A percentile compares a stretch with the other conserved stretches of the same genome.
These are phyloP conservation scores for Cladophialophora bantiana DNA, from an alignment of 2,329 filamentous ascomycete genomes.

Conservation along the genomic window DNA sequence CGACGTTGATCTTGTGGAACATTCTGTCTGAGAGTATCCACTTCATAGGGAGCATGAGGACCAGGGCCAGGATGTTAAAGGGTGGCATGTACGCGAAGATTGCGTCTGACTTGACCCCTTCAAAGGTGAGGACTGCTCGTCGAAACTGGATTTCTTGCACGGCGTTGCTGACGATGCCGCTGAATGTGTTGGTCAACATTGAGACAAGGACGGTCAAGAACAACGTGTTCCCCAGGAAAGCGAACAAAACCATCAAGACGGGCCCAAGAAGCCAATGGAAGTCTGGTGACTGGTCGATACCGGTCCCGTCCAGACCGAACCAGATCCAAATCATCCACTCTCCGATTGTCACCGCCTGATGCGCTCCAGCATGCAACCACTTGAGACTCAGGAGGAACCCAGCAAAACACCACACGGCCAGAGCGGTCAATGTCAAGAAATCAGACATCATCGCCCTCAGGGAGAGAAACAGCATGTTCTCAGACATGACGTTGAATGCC, in stretches of 20 bases:
- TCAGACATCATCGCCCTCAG: conserved; percentile 85
- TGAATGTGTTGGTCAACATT: conserved; percentile 84
- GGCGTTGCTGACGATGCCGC: conserved; percentile 76
- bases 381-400: conserved; percentile 80
- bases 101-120: conserved; percentile 84
- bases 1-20: conserved; percentile 91
- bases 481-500: conserved; percentile 81
- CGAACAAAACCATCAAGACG: conserved; percentile 80
- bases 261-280: conserved; percentile 84
- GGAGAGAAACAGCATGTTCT: conserved; percentile 83
- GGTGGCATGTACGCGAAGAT: conserved; percentile 84
- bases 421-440: conserved; percentile 76
- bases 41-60: conserved; percentile 77
- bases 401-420: conserved; percentile 83
- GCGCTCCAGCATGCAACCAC: conserved; percentile 71
- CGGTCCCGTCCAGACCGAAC: conserved; percentile 81
- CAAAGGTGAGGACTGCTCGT: conserved; percentile 79
- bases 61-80: conserved; percentile 80
- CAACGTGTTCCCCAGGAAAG: conserved; percentile 82
- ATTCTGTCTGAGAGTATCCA: conserved; percentile 79
- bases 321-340: conserved; percentile 96
- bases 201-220: conserved; percentile 90
- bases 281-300: conserved; percentile 67
- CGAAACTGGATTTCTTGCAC: conserved; percentile 85
- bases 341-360: conserved; percentile 71